Conservation (phyloP, 768 basidiomycete species). For the Infundibulicybe gibba region DNA sequence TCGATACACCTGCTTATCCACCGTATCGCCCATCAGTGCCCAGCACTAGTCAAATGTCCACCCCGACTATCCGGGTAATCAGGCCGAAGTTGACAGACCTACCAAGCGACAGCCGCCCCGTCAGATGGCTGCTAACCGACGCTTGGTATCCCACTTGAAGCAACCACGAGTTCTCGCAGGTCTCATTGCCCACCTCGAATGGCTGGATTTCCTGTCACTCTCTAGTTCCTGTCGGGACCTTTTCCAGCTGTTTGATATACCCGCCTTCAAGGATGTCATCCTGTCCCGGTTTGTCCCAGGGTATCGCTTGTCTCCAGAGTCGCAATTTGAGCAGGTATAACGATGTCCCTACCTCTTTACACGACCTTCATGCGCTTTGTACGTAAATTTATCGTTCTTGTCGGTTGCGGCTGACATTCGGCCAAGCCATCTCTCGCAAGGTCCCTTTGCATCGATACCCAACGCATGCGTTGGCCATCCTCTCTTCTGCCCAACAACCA, state of each 20-base stretch:
- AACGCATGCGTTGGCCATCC: conserved; percentile 54
- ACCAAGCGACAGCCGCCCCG: neutral
- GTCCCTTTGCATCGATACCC: conserved; percentile 70
- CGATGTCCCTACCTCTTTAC: conserved; percentile 48
- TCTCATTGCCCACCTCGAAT: conserved; percentile 29
- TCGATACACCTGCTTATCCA: neutral
- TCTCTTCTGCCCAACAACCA: conserved; percentile 30
- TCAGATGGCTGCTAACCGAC: neutral
- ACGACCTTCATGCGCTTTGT: conserved; percentile 66
- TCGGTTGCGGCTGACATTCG: conserved; percentile 4
- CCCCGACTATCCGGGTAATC: too few relatives aligned
- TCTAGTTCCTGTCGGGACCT: conserved; percentile 30
- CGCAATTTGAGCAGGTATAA: conserved; percentile 36
- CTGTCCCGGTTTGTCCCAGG: conserved; percentile 55
- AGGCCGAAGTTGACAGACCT: neutral
- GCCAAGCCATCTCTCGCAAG: conserved; percentile 60
- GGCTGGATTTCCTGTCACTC: conserved; percentile 36
- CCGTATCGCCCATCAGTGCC: too few relatives aligned
- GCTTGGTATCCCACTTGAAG: conserved; percentile 8
- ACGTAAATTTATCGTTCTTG: conserved; percentile 26
- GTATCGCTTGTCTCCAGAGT: conserved; percentile 41
- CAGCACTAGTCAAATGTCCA: too few relatives aligned
- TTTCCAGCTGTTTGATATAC: conserved; percentile 23
- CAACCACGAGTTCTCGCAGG: conserved; percentile 19
- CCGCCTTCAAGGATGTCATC: conserved; percentile 30